Base-by-base conservation (phyloP, 2,329 filamentous ascomycete genomes). In the Pleomassaria siparia region DNA sequence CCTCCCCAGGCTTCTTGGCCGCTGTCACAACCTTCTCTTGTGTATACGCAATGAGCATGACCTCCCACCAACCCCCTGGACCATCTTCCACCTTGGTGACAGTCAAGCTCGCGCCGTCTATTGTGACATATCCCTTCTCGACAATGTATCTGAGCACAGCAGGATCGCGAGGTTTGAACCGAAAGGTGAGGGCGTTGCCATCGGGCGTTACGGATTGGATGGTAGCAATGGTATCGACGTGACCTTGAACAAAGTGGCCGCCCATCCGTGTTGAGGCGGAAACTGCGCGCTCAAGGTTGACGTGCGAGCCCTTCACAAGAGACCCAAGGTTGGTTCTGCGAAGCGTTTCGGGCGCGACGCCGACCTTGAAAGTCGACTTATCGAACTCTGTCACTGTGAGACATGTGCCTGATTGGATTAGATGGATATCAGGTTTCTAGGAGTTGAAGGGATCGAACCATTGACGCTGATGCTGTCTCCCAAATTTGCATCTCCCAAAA, bases 41-140 rank as follows among this genome's bases (percentile, higher is more conserved):
- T 10, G 94, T 96, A 72, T 99, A 99, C 8, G 88, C 83, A 70
- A 99, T 96, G 52, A 99, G 78, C 94, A 99, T 99, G 41, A 99
- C 87, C 80, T 97, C 94, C 75, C 81, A 87, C 82, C 86, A 96
- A 70, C 90, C 95, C 33, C 87, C 85, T 56, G 84, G 81, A 1
- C 69, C 80, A 70, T 96, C 92, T 62, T 92, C 76, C 24, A 97
- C 92, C 57, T 82, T 80, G 2, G 92, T 97, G 2, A 99, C 82
- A 0, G 94, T 99, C 77, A 99, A 76, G 67, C 91, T 96, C 20
- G 94, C 92, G 4, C 94, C 94, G 67, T 99, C 94, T 42, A 99
- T 82, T 36, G 91, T 90, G 46, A 99, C 85, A 72, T 91, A 99
- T 41, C 94, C 94, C 79, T 99, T 99, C 77, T 95, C 90, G 15